Percentiles rank a stretch among this genome's conserved stretches.
These are phyloP conservation scores for Diaporthe batatas DNA, from an alignment of 2,329 filamentous ascomycete genomes.

Conservation along the genomic window DNA sequence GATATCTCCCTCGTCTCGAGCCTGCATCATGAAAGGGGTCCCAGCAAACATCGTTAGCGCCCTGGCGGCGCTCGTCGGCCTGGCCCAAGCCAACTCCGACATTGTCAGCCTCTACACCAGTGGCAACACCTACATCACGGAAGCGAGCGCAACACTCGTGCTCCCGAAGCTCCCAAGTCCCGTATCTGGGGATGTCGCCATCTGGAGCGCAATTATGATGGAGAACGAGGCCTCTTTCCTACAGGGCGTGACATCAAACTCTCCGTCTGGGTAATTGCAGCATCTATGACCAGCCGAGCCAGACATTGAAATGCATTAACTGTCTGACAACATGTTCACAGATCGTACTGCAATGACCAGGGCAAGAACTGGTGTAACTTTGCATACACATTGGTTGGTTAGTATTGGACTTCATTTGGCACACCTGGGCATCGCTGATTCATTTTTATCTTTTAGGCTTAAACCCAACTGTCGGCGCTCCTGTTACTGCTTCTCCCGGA, in stretches of 20 bases:
- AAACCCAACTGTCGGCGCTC: not conserved
- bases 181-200: slow-evolving; percentile 20
- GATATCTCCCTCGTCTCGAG: not conserved
- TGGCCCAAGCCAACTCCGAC: slow-evolving; percentile 11
- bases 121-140: slow-evolving; percentile 10
- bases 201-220: slow-evolving; percentile 16
- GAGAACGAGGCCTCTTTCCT: slow-evolving; percentile 10
- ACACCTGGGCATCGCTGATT: not conserved
- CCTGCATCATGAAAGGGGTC: slow-evolving; percentile 7
- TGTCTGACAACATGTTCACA: not conserved
- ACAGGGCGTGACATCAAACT: slow-evolving; percentile 5
- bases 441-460: not conserved
- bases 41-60: not conserved
- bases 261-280: not conserved
- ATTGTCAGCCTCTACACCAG: slow-evolving; percentile 19
- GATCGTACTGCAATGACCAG: not conserved
- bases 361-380: slow-evolving; percentile 16
- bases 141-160: slow-evolving; percentile 4
- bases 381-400: slow-evolving; percentile 9
- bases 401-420: no score
- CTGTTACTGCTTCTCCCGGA: not conserved
- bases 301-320: accelerated
- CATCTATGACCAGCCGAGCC: not conserved
- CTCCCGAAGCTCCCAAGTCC: not conserved
- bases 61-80: not conserved